Evolutionary conservation across 352 stramenopile species (phyloP), one percentile per base, ranked within the genome.

Genomic region (Blastocystis sp.): DNA sequence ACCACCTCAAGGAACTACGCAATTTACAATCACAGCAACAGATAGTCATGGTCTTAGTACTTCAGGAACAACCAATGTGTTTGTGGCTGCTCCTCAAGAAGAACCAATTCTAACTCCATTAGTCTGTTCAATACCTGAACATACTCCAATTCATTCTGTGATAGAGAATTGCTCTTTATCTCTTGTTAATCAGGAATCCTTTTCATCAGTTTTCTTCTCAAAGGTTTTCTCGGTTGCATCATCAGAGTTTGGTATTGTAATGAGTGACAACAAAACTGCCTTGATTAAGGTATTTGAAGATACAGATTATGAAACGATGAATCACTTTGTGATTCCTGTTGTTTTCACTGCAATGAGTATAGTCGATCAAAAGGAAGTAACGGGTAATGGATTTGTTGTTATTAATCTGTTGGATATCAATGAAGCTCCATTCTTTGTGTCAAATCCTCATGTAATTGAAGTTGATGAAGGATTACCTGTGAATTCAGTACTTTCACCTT

Each of bases 341-440:
- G n/a, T 29, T 19, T 29, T 75, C n/a, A 46, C 27, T 16, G 63
- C 32, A 49, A 24, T 29, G 14, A 54, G 19, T 42, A 16, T 75
- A 3, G 14, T 27, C 2, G 19, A 24, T 14, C 21, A 19, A 42
- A n/a, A 14, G 63, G 12, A 56, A 7, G 14, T 32, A 11, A 52
- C 3, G 14, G 59, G 24, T n/a, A 1, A 37, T 19, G 21, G 32
- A 39, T 49, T 75, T n/a, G 16, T 75, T n/a, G 52, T 29, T 19
- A 29, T 75, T 3, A 35, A 75, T 49, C 6, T 75, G 32, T 12
- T 51, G 16, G 63, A 75, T 54, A 46, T 75, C n/a, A 75, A 75
- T 46, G 63, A 75, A 75, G n/a, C 63, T 49, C 63, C 63, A 27
- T 24, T 75, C 11, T 75, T 75, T 19, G 63, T 49, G 21, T 19